Evolutionary conservation across 768 basidiomycete genomes (phyloP).

Genomic region (Neoboletus brunneissimus): DNA sequence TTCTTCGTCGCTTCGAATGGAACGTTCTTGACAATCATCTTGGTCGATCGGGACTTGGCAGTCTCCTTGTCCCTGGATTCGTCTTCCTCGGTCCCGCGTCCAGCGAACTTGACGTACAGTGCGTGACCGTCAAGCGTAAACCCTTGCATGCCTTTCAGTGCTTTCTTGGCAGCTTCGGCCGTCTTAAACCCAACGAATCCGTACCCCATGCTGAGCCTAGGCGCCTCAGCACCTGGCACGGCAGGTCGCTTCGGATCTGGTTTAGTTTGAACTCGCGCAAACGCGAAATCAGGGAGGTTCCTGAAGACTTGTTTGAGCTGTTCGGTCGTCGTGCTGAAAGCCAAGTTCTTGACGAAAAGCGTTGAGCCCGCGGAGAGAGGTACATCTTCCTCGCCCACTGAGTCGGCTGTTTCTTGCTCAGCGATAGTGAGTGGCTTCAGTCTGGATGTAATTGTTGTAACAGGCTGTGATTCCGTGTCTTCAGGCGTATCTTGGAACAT

Average conservation of each 20-base stretch:
- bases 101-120: constrained; percentile 82
- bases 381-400: constrained; percentile 37
- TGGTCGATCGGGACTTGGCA: constrained; percentile 69
- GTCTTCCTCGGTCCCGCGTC: constrained; percentile 68
- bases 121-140: constrained; percentile 85
- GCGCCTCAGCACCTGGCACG: constrained; percentile 31
- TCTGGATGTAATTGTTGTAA: constrained; percentile 14
- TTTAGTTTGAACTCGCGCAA: constrained; percentile 90
- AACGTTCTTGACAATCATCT: constrained; percentile 97
- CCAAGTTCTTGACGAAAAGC: constrained; percentile 90
- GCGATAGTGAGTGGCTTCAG: constrained; percentile 40
- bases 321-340: constrained; percentile 86
- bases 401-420: constrained; percentile 38
- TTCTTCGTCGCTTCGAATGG: constrained; percentile 96
- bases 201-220: constrained; percentile 88
- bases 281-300: constrained; percentile 74
- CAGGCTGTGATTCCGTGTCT: constrained; percentile 15
- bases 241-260: constrained; percentile 72
- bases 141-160: constrained; percentile 73
- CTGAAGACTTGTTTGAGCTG: constrained; percentile 67
- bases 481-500: constrained; percentile 61
- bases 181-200: constrained; percentile 93
- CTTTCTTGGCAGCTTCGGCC: constrained; percentile 67
- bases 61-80: constrained; percentile 37
- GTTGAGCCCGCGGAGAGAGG: constrained; percentile 69